Evolutionary conservation across 2,329 filamentous ascomycete species (phyloP), one percentile per base, ranked within the genome.

Genomic region (Exophiala xenobiotica): DNA sequence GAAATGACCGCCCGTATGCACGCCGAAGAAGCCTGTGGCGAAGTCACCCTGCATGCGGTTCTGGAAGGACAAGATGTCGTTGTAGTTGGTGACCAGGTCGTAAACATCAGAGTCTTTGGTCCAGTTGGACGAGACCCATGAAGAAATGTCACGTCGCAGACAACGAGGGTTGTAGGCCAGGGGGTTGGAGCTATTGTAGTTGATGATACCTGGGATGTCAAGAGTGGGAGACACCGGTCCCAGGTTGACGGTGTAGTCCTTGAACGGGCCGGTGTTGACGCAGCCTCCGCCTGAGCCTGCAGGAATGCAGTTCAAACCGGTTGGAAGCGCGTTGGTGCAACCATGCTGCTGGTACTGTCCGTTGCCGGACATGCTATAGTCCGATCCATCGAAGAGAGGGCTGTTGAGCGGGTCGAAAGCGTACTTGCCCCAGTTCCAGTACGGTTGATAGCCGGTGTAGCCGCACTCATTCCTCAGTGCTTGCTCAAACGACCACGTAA

Each of bases 391-490:
- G 56, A 70, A 66, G 26, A 69, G 51, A 9, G 64, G 63, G 3
- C 63, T 68, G 46, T 60, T 58, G 8, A 58, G 22, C 2, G 62
- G 64, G 48, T 67, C 61, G 18, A 60, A 51, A 9, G 59, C 63
- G 40, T 63, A 69, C 39, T 67, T 64, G 44, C 60, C 59, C 65
- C 64, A 68, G 46, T 66, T 64, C 68, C 68, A 71, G 63, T 71
- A 73, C 18, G 73, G 72, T 44, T 74, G 69, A 6, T 65, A 66
- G 7, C 73, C 73, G 1, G 58, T 65, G 56, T 76, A 76, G 12
- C 70, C 69, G 43, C 74, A 77, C 49, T 75, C 70, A 3, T 71
- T 63, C 35, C 68, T 65, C 3, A 77, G 65, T 5, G 68, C 69
- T 54, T 69, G 64, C 53, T 76, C 74, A 49, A 70, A 75, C 4